A percentile compares a stretch with the other conserved stretches of the same genome.
Evolutionary conservation across 108 stramenopile genomes (phyloP).

Genomic region (Stephanodiscus minutulus): DNA sequence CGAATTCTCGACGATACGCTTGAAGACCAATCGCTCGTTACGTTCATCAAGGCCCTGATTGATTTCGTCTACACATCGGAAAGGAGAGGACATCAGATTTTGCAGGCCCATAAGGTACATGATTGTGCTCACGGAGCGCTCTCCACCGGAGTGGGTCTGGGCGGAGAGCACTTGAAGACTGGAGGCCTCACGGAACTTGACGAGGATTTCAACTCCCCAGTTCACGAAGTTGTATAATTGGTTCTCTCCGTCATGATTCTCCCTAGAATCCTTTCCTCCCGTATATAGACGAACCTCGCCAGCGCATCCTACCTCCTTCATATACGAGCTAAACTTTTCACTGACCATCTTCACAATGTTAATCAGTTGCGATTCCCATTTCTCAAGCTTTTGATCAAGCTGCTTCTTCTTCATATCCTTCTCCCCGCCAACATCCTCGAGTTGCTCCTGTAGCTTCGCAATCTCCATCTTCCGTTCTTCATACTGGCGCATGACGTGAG

Average conservation of each 20-base stretch:
- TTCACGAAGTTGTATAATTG: slow-evolving; percentile 58
- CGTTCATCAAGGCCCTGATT: slow-evolving; percentile 98
- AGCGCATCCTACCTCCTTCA: slow-evolving; percentile 85
- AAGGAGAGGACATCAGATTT: slow-evolving; percentile 89
- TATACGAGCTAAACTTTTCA: slow-evolving; percentile 69
- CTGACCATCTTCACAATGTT: slow-evolving; percentile 60
- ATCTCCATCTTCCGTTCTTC: slow-evolving; percentile 65
- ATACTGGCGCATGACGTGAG: slow-evolving; percentile 63
- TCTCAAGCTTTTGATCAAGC: slow-evolving; percentile 49
- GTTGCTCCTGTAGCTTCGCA: slow-evolving; percentile 50
- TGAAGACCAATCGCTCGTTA: slow-evolving; percentile 94
- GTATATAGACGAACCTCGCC: slow-evolving; percentile 62
- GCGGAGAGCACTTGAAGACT: slow-evolving; percentile 77
- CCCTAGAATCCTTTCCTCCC: slow-evolving; percentile 49
- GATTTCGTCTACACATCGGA: slow-evolving; percentile 98
- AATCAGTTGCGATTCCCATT: slow-evolving; percentile 62
- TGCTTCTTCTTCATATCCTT: slow-evolving; percentile 49
- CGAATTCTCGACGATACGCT: slow-evolving; percentile 90
- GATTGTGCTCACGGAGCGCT: slow-evolving; percentile 94
- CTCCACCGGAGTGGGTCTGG: slow-evolving; percentile 94
- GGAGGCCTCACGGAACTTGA: slow-evolving; percentile 82
- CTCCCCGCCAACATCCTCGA: slow-evolving; percentile 51
- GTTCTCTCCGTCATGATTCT: slow-evolving; percentile 31
- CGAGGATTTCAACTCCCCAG: slow-evolving; percentile 91
- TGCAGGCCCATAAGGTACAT: slow-evolving; percentile 99